A percentile compares a stretch with the other conserved stretches of the same genome.
Conservation (phyloP, 73 alveolate genomes). For the Paramecium pentaurelia region DNA sequence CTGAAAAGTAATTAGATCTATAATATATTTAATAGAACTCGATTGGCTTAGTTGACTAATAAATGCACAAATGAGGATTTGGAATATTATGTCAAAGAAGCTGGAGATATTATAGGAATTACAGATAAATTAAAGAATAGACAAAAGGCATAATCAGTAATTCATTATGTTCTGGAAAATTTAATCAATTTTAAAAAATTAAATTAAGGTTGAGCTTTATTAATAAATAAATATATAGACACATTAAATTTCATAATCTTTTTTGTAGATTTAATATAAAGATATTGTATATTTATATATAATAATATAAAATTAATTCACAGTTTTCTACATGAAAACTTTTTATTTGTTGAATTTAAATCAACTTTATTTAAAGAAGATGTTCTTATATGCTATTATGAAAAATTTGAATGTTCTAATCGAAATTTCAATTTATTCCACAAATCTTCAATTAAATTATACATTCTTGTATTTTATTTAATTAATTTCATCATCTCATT, state of each 20-base stretch:
- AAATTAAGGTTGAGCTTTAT: constrained; percentile 62
- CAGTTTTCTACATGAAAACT: constrained; percentile 7
- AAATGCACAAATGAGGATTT: constrained; percentile 91
- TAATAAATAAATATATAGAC: background rate
- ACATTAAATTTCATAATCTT: background rate
- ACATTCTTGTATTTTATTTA: background rate
- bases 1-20: constrained; percentile 75
- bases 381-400: background rate
- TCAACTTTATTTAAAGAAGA: background rate
- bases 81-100: constrained; percentile 90
- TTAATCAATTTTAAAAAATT: constrained; percentile 75
- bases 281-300: background rate
- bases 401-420: background rate
- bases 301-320: background rate
- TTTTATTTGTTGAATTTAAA: constrained; percentile 21
- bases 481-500: constrained; percentile 24
- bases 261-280: background rate
- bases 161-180: constrained; percentile 83
- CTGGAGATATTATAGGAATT: constrained; percentile 91
- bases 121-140: constrained; percentile 81
- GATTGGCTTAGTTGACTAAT: constrained; percentile 91
- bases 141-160: constrained; percentile 83
- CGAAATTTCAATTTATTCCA: background rate
- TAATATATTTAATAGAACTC: constrained; percentile 57
- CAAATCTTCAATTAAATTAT: constrained; percentile 2